Evolutionary conservation across 768 basidiomycete species (phyloP).

Genomic region (Boletus reticulatus): DNA sequence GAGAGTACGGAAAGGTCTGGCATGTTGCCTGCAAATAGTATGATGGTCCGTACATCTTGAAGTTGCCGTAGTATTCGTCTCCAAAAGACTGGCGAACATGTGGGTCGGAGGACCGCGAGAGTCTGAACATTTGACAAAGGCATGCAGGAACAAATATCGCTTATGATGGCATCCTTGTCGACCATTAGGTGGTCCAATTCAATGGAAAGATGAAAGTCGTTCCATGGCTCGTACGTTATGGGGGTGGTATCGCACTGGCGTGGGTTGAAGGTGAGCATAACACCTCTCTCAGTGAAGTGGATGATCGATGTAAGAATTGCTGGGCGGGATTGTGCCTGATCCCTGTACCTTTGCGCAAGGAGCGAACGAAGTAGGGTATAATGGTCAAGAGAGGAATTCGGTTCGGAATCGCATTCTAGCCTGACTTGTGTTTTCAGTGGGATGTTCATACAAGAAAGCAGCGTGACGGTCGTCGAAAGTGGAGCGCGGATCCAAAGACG

Average conservation of each 20-base stretch:
- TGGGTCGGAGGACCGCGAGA: not conserved
- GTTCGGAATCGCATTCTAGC: no score
- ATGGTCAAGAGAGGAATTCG: no score
- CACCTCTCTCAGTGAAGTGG: no score
- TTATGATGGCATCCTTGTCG: not conserved
- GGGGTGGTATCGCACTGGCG: not conserved
- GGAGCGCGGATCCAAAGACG: no score
- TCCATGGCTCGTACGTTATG: no score
- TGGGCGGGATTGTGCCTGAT: not conserved
- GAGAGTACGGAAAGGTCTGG: not conserved
- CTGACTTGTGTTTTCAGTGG: not conserved
- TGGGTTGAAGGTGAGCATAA: not conserved
- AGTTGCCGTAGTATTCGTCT: no score
- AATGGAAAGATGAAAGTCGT: no score
- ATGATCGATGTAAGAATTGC: not conserved
- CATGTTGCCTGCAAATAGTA: not conserved
- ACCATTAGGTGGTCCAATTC: no score
- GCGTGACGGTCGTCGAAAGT: no score
- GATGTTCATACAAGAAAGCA: no score
- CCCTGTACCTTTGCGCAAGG: not conserved
- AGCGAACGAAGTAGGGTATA: not conserved
- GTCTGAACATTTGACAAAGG: not conserved
- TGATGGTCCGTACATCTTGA: not conserved
- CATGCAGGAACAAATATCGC: not conserved
- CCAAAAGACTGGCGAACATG: no score